Conservation (phyloP, 2,329 filamentous ascomycete species). For the Sarocladium strictum region DNA sequence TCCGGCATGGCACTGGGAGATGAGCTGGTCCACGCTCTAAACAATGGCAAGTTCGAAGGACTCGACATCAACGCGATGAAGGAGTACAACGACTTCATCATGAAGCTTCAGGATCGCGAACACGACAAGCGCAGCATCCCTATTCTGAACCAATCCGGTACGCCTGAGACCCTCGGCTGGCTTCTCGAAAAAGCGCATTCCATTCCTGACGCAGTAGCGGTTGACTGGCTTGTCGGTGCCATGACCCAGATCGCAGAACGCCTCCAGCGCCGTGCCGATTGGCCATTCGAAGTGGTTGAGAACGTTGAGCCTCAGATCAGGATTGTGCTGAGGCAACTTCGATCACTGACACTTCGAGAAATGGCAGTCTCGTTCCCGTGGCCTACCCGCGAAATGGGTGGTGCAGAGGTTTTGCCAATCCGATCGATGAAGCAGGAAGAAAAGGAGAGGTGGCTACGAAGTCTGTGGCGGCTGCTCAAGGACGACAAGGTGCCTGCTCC, state of each 20-base stretch:
- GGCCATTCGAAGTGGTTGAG: constrained; percentile 22
- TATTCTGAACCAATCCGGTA: constrained; percentile 28
- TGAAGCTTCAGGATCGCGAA: constrained; percentile 27
- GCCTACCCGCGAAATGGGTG: constrained; percentile 29
- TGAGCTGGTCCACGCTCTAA: constrained; percentile 27
- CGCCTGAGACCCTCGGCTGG: constrained; percentile 28
- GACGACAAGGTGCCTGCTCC: constrained; percentile 15
- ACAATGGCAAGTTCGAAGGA: constrained; percentile 23
- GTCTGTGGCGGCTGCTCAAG: constrained; percentile 22
- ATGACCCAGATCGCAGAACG: constrained; percentile 23
- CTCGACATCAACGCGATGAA: constrained; percentile 23
- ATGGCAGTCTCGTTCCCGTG: constrained; percentile 32
- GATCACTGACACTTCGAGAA: constrained; percentile 23
- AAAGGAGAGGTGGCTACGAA: constrained; percentile 27
- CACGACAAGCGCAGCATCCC: constrained; percentile 30
- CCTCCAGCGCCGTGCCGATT: constrained; percentile 23
- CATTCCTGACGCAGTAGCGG: constrained; percentile 25
- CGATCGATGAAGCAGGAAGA: constrained; percentile 29
- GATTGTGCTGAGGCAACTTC: constrained; percentile 26
- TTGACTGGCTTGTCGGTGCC: constrained; percentile 28
- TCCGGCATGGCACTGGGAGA: constrained; percentile 28
- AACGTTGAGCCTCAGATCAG: constrained; percentile 26
- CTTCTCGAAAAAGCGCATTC: constrained; percentile 24
- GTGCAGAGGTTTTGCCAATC: constrained; percentile 27
- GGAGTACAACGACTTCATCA: constrained; percentile 29